phyloP scores from a whole-genome alignment of 495 filamentous ascomycete species.

The Lophium mytilinum region DNA sequence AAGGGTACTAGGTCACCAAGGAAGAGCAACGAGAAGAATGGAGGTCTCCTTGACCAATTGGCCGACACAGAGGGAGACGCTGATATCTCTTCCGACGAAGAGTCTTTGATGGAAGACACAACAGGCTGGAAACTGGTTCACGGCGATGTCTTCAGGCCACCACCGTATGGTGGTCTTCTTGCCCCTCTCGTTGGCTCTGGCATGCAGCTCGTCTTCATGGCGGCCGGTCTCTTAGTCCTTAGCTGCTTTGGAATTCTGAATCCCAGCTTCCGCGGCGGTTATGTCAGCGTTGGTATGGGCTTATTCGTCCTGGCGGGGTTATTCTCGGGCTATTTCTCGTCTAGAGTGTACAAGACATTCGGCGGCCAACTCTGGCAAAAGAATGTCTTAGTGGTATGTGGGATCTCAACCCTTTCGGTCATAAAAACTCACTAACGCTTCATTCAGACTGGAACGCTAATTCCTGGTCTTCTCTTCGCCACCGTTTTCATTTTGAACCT shows the following conservation, averaged over 20 bases:
- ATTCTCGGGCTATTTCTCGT: conserved; percentile 90
- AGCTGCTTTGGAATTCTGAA: conserved; percentile 80
- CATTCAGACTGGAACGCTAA: conserved; percentile 59
- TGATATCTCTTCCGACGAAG: conserved; percentile 65
- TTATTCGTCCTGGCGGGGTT: conserved; percentile 82
- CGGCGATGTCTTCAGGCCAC: conserved; percentile 83
- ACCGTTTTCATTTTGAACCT: conserved; percentile 81
- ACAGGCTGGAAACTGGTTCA: conserved; percentile 95
- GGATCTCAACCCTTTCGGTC: conserved; percentile 17
- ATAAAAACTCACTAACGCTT: neutral
- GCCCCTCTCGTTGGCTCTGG: conserved; percentile 84
- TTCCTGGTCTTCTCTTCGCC: conserved; percentile 74
- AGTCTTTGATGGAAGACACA: conserved; percentile 63
- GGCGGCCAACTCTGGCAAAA: conserved; percentile 70
- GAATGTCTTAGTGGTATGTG: conserved; percentile 62
- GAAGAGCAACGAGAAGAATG: conserved; percentile 45
- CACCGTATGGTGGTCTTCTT: conserved; percentile 64
- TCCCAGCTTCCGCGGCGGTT: conserved; percentile 86
- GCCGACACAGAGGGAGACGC: conserved; percentile 52
- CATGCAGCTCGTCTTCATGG: conserved; percentile 85
- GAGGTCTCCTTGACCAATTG: conserved; percentile 58
- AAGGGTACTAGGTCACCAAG: conserved; percentile 41
- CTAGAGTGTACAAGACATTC: conserved; percentile 78
- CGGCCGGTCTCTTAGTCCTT: conserved; percentile 65
- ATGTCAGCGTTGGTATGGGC: conserved; percentile 78